phyloP scores from a whole-genome alignment of 2,329 filamentous ascomycete genomes.

The Tolypocladium album region DNA sequence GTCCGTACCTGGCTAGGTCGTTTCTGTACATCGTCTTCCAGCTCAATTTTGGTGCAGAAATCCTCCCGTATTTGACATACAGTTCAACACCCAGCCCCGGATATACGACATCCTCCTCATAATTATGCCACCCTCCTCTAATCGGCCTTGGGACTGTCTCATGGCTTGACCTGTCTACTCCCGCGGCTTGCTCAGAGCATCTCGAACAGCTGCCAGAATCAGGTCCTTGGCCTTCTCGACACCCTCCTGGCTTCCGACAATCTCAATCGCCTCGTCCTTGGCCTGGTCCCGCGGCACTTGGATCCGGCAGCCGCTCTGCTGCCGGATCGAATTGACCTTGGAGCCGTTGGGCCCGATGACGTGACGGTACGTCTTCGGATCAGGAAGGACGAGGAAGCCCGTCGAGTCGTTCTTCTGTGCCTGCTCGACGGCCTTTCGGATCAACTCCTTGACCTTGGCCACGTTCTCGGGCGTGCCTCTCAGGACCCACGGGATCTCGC shows the following conservation, averaged over 20 bases:
- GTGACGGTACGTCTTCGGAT: conserved; percentile 79
- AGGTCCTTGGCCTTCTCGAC: conserved; percentile 81
- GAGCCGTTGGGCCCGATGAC: conserved; percentile 83
- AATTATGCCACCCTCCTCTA: not conserved
- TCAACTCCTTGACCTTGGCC: conserved; percentile 65
- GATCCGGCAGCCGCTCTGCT: conserved; percentile 87
- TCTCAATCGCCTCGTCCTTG: conserved; percentile 75
- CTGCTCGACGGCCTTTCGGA: conserved; percentile 63
- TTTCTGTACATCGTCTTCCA: not conserved
- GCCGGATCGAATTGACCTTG: conserved; percentile 87
- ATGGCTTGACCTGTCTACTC: conserved; percentile 10
- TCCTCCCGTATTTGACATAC: not conserved
- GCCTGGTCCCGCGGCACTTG: conserved; percentile 78
- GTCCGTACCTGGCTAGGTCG: not conserved
- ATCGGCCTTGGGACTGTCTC: not conserved
- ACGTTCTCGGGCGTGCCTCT: conserved; percentile 69
- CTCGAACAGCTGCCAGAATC: conserved; percentile 73
- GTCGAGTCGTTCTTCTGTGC: conserved; percentile 59
- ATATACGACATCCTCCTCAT: not conserved
- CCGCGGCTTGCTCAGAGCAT: conserved; percentile 33
- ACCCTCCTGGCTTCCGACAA: conserved; percentile 67
- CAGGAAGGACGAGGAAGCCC: conserved; percentile 82
- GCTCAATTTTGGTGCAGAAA: not conserved
- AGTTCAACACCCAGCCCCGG: not conserved
- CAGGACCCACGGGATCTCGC: conserved; percentile 82